Evolutionary conservation across 306 rosid species (phyloP), one percentile per base, ranked within the genome.

Genomic region (Trifolium dubium): DNA sequence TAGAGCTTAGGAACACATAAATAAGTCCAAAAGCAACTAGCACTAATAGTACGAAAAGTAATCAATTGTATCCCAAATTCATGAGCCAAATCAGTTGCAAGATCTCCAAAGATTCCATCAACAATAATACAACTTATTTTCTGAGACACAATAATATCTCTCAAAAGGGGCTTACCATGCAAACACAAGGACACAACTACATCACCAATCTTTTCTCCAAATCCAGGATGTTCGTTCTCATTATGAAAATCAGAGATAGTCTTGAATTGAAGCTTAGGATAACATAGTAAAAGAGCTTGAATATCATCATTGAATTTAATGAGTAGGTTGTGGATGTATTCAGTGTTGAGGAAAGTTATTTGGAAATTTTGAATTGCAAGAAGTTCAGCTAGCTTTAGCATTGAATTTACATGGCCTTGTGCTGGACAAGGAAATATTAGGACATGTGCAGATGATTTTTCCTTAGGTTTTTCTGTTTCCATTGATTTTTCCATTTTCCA

Each of bases 341-440:
- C 41, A 3, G 84, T 84, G 81, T 76, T 86, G 70, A 88, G 83
- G 34, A 86, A 82, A 31, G 87, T 88, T 19, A 83, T 67, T 2
- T 73, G 79, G 60, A 88, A 5, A 34, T 63, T 18, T 2, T 58
- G 18, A 6, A 82, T 67, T 12, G 64, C 64, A 0, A 88, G 83
- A 66, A 88, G 85, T 81, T 88, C 80, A 0, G 87, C 90, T 1
- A 88, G 78, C 35, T 78, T 83, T 8, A 86, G 85, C 88, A 83
- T 88, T 68, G 87, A 58, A 23, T 60, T 74, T 3, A 88, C 83
- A 60, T 84, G 87, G 39, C 86, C 90, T 11, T 81, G 84, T 0
- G 67, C 64, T 39, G 87, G 81, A 64, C 56, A 37, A 0, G 85
- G 83, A 23, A 81, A 77, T 5, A 84, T 81, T 2, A 84, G 40